Evolutionary conservation across 225 moss, liverwort and hornwort species (phyloP).

Genomic region (Neckera pumila): DNA sequence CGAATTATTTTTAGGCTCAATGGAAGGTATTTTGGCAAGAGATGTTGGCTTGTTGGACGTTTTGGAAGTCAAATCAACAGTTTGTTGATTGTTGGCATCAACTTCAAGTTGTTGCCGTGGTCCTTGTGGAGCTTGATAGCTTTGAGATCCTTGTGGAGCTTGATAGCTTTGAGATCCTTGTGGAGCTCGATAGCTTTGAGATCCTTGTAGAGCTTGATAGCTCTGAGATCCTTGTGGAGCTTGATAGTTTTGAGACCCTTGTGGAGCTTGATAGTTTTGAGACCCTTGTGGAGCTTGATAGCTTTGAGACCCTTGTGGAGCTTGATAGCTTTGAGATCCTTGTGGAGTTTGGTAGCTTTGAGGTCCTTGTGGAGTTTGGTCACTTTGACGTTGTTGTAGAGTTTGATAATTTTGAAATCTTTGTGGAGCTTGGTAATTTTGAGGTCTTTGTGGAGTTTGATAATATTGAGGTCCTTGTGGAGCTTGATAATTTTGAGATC

Average conservation of each 20-base stretch:
- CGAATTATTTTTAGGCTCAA: not conserved
- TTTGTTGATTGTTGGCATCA: not conserved
- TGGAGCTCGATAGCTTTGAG: not conserved
- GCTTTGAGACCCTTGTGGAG: not conserved
- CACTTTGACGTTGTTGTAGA: not conserved
- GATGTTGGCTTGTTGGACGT: accelerated
- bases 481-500: not conserved
- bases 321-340: accelerated
- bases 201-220: not conserved
- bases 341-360: not conserved
- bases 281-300: accelerated
- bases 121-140: not conserved
- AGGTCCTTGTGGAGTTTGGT: not conserved
- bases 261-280: not conserved
- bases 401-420: not conserved
- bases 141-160: not conserved
- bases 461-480: not conserved
- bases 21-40: not conserved
- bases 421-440: not conserved
- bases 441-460: not conserved
- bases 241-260: too few relatives aligned
- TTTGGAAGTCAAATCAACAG: not conserved
- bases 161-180: not conserved
- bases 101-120: not conserved
- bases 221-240: not conserved